Evolutionary conservation across 2,329 filamentous ascomycete species (phyloP).

Genomic region (Claviceps capensis): DNA sequence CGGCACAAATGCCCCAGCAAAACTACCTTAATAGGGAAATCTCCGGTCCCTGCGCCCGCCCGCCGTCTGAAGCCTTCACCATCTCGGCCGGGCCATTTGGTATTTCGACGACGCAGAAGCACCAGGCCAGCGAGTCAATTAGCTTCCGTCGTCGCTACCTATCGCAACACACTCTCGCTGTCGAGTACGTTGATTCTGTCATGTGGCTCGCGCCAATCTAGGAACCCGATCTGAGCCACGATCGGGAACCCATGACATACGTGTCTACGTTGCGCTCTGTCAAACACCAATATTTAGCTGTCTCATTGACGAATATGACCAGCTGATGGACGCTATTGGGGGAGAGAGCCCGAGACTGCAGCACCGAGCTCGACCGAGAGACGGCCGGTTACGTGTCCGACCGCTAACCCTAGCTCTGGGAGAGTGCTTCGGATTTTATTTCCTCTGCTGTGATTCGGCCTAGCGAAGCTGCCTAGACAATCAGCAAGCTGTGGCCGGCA

Average conservation of each 20-base stretch:
- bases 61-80: not conserved
- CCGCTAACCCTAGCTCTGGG: not conserved
- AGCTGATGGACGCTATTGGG: too few relatives aligned
- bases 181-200: not conserved
- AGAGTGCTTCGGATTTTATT: not conserved
- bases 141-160: not conserved
- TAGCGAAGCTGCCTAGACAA: not conserved
- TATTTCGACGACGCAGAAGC: not conserved
- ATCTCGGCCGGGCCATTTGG: not conserved
- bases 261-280: not conserved
- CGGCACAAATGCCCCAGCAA: not conserved
- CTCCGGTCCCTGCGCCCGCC: not conserved
- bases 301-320: not conserved
- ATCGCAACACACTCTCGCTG: not conserved
- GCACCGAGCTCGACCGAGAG: not conserved
- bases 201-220: too few relatives aligned
- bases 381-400: not conserved
- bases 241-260: too few relatives aligned
- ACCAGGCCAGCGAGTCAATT: not conserved
- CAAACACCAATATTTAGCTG: not conserved
- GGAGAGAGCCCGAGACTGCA: not conserved
- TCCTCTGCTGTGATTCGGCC: not conserved
- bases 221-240: too few relatives aligned
- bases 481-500: not conserved
- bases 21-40: not conserved